phyloP scores from a whole-genome alignment of 805 yeast genomes.

The Metschnikowia proteae region DNA sequence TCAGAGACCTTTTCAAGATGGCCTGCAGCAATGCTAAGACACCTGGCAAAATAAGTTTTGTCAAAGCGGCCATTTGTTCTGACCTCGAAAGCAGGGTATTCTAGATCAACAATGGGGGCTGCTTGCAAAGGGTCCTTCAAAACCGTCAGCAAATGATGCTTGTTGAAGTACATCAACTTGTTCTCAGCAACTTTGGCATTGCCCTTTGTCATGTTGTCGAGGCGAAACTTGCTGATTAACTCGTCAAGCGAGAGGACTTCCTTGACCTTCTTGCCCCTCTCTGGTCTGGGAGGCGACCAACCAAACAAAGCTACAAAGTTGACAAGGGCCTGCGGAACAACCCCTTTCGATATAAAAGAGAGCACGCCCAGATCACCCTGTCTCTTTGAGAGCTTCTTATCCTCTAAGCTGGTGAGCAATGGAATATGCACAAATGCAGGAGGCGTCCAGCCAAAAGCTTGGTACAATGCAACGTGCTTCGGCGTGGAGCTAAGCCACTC shows the following conservation, averaged over 20 bases:
- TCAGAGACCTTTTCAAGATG: slow-evolving; percentile 54
- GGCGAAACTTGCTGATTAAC: slow-evolving; percentile 51
- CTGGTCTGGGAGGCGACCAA: slow-evolving; percentile 77
- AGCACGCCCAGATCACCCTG: slow-evolving; percentile 75
- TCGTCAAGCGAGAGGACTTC: slow-evolving; percentile 54
- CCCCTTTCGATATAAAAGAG: slow-evolving; percentile 54
- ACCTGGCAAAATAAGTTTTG: slow-evolving; percentile 32
- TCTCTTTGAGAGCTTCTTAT: slow-evolving; percentile 82
- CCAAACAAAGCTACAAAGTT: slow-evolving; percentile 91
- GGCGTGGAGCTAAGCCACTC: slow-evolving; percentile 98
- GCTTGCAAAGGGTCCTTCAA: slow-evolving; percentile 37
- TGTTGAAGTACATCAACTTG: slow-evolving; percentile 76
- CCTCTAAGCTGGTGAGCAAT: slow-evolving; percentile 64
- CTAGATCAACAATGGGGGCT: slow-evolving; percentile 33
- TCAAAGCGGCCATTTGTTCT: slow-evolving; percentile 14
- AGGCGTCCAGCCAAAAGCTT: slow-evolving; percentile 79
- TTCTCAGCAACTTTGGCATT: slow-evolving; percentile 85
- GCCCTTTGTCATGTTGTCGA: slow-evolving; percentile 82
- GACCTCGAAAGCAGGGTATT: slow-evolving; percentile 19
- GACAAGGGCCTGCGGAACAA: slow-evolving; percentile 80
- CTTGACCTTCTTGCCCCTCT: slow-evolving; percentile 42
- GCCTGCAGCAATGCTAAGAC: slow-evolving; percentile 45
- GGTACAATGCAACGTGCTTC: slow-evolving; percentile 82
- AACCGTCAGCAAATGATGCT: slow-evolving; percentile 51
- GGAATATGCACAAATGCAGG: slow-evolving; percentile 92